Conservation (phyloP, 352 stramenopile genomes). For the Phytopythium ostracodes region DNA sequence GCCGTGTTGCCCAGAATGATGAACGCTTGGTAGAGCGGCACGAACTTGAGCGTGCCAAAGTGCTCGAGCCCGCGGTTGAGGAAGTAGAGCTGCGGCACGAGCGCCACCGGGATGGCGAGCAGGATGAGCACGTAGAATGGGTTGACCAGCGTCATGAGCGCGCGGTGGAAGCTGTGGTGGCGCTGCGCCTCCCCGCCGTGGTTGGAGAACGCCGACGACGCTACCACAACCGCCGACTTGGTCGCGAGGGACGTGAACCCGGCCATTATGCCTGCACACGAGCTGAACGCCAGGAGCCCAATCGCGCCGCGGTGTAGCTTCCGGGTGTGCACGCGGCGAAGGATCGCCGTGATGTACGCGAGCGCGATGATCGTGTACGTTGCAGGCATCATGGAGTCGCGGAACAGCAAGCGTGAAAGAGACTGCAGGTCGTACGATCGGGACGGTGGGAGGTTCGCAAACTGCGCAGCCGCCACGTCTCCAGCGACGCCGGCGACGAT, state of each 20-base stretch:
- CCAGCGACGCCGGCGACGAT: conserved; percentile 60
- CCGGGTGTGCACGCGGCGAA: conserved; percentile 46
- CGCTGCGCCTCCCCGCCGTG: background rate
- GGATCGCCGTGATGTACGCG: conserved; percentile 43
- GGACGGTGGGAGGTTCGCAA: conserved; percentile 30
- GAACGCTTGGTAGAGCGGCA: conserved; percentile 79
- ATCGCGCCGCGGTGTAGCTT: conserved; percentile 50
- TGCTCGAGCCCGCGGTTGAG: conserved; percentile 76
- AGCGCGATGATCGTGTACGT: conserved; percentile 48
- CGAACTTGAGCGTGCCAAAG: conserved; percentile 79
- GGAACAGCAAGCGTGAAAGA: conserved; percentile 39
- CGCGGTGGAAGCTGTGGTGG: conserved; percentile 13
- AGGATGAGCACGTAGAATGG: conserved; percentile 69
- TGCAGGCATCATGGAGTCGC: conserved; percentile 51
- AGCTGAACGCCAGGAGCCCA: conserved; percentile 64
- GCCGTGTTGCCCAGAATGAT: conserved; percentile 78
- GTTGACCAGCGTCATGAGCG: conserved; percentile 50
- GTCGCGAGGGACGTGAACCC: conserved; percentile 75
- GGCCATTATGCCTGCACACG: conserved; percentile 68
- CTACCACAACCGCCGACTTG: conserved; percentile 67
- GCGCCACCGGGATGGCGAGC: conserved; percentile 45
- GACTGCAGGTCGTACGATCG: conserved; percentile 56
- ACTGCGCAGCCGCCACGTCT: conserved; percentile 55
- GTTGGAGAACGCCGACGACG: conserved; percentile 37
- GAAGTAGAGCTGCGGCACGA: conserved; percentile 73